Evolutionary conservation across 495 filamentous ascomycete genomes (phyloP), one percentile per base, ranked within the genome.

Genomic region (Trichoderma erinaceum): DNA sequence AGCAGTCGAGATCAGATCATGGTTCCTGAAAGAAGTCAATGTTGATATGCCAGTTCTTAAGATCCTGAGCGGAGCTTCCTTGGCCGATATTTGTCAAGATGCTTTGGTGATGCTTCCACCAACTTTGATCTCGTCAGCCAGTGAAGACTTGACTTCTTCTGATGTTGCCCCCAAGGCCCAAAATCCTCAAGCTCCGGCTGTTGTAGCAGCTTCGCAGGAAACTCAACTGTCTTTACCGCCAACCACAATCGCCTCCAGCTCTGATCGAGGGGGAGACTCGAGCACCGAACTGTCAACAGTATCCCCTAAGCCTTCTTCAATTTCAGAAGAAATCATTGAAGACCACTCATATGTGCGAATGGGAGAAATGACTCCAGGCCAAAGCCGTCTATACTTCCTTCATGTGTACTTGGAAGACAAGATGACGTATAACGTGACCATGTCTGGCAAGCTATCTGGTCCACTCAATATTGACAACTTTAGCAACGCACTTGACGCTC

Each of bases 401-500:
- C 10, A 44, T 11, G 41, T 44, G 11, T 44, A 44, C 7, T 16
- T 44, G 41, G 41, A 44, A 16, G 41, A 44, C 15, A 44, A 44
- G 41, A 16, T 6, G 1, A 44, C 41, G 41, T 44, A 44, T 16
- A 12, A 12, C 15, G 41, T 44, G 15, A 11, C 10, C 41, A 44
- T 44, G 41, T 44, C 41, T 16, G 41, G 41, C 15, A 44, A 44
- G 11, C 41, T 44, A 44, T 64, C 63, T 10, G 81, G 81, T 21
- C 41, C 29, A 0, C 52, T 78, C 8, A 32, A 73, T 11, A 35
- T 71, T 18, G 32, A 46, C 6, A 63, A 68, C 1, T 69, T 86
- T 5, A 68, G 74, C 2, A 66, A 68, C 7, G 82, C 83, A 0
- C 58, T 83, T 0, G 41, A 69, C 1, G 25, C 64, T 1, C 75